Base-by-base conservation (phyloP, 176 grass and related monocot species). In the Bolboschoenus planiculmis region DNA sequence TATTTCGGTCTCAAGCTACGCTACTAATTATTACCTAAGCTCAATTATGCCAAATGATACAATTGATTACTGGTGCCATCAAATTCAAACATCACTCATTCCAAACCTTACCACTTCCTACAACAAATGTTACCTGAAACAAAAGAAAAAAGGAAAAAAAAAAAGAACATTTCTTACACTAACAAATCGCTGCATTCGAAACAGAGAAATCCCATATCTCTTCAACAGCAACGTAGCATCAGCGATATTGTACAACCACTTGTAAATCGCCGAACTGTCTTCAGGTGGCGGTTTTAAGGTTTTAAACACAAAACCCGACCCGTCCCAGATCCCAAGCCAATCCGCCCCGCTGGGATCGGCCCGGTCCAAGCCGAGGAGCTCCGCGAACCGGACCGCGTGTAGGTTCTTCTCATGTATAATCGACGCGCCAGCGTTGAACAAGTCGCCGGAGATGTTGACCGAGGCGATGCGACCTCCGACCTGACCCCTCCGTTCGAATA, bases 261-360 rank as follows among this genome's bases (percentile, higher is more conserved):
- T 88, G 56, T 85, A 91, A 47, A 88, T 20, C 57, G 82, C 82
- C 15, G 88, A 90, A 76, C 83, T 91, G 0, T 81, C 65, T 1
- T 81, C 30, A 0, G 85, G 84, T 20, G 83, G 88, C 30, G 94
- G 94, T 39, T 76, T 84, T 20, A 94, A 85, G 29, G 91, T 94
- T 75, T 86, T 86, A 68, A 94, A 97, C 14, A 91, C 72, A 86
- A 97, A 94, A 54, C 50, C 70, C 24, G 14, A 48, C 11, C 94
- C 94, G 51, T 94, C 92, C 94, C 92, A 94, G 58, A 97, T 89
- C 51, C 94, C 92, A 8, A 97, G 85, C 90, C 92, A 91, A 60
- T 92, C 92, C 37, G 84, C 47, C 34, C 78, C 84, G 63, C 33
- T 54, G 3, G 54, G 29, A 58, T 57, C 33, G 74, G 48, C 64